Base-by-base conservation (phyloP, 306 rosid genomes). In the Corylus avellana region DNA sequence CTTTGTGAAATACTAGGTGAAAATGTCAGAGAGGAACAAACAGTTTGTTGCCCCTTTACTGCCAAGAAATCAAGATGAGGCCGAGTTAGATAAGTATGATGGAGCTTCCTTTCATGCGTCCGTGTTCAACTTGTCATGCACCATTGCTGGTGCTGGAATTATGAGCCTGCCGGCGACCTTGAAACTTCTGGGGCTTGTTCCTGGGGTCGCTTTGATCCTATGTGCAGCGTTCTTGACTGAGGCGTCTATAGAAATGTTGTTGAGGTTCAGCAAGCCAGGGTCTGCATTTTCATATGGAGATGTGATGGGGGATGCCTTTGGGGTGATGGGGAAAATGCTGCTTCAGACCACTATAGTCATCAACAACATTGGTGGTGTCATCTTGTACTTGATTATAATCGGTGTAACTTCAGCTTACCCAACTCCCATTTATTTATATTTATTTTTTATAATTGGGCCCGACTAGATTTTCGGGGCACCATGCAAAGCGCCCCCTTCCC, bases 121-220 rank as follows among this genome's bases (percentile, higher is more conserved):
- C 22, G 90, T 86, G 11, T 86, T 86, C 62, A 86, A 86, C 61
- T 20, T 83, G 70, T 78, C 85, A 1, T 74, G 81, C 76, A 80
- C 84, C 42, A 72, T 86, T 32, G 70, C 84, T 59, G 90, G 90
- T 18, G 76, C 85, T 4, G 87, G 87, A 39, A 84, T 86, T 68
- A 81, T 86, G 87, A 78, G 84, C 77, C 61, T 84, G 73, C 90
- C 90, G 35, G 90, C 86, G 9, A 81, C 87, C 56, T 46, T 87
- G 51, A 81, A 81, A 76, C 53, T 81, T 59, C 50, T 87, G 72
- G 90, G 90, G 8, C 78, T 87, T 18, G 18, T 74, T 62, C 79
- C 78, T 1, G 90, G 88, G 9, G 55, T 81, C 7, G 75, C 63
- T 10, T 42, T 75, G 78, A 75, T 86, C 16, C 44, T 81, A 42